phyloP scores from a whole-genome alignment of 441 rosid species.

The Rhodomyrtus psidioides region DNA sequence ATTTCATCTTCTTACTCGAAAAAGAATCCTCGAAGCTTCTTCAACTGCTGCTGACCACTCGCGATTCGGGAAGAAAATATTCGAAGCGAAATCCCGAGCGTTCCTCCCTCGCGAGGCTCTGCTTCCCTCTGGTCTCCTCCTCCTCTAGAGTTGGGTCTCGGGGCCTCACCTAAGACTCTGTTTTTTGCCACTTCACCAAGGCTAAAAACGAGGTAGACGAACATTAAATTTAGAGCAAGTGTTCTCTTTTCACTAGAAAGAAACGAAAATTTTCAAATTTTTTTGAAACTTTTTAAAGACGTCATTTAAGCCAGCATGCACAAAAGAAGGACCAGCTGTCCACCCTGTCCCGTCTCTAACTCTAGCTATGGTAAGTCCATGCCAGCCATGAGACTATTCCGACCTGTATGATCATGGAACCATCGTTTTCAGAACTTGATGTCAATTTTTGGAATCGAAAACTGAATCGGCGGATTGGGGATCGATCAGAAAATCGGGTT shows the following conservation, averaged over 20 bases:
- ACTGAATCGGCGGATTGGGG: rapidly evolving
- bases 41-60: neutral
- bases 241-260: neutral
- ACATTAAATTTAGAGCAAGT: neutral
- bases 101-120: neutral
- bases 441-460: neutral
- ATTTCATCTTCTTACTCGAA: neutral
- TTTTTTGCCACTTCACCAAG: neutral
- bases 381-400: neutral
- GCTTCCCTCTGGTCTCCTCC: neutral
- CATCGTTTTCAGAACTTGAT: neutral
- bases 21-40: neutral
- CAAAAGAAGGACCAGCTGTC: neutral
- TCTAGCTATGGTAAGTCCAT: neutral
- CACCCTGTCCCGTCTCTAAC: neutral
- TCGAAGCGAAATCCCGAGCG: neutral
- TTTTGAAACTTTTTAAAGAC: neutral
- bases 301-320: neutral
- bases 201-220: neutral
- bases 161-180: neutral
- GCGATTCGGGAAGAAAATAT: neutral
- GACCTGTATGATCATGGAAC: neutral
- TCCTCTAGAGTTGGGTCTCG: neutral
- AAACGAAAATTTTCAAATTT: neutral
- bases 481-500: rapidly evolving